Percentiles rank a stretch among this genome's conserved stretches.
Evolutionary conservation across 1,284 basidiomycete genomes (phyloP).

Genomic region (Boletellus deceptivus): DNA sequence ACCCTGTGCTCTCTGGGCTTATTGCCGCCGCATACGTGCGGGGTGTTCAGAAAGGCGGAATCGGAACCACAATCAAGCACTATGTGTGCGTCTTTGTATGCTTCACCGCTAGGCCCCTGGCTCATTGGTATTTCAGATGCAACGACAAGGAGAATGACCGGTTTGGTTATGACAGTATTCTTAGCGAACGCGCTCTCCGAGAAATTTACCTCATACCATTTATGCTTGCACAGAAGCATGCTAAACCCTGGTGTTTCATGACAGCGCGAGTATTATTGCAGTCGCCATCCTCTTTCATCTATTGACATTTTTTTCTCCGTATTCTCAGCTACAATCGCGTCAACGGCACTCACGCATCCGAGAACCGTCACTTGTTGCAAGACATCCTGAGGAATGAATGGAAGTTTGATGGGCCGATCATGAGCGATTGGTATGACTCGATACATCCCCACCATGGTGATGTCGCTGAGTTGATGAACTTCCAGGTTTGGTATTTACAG

Average conservation of each 20-base stretch:
- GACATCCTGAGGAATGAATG: slow-evolving; percentile 75
- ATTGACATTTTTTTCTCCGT: slow-evolving; percentile 2
- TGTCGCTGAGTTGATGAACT: neutral
- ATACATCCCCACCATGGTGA: neutral
- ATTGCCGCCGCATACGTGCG: slow-evolving; percentile 72
- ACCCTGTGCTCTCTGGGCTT: slow-evolving; percentile 70
- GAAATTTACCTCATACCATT: slow-evolving; percentile 85
- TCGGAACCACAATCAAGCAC: slow-evolving; percentile 73
- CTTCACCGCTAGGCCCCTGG: neutral
- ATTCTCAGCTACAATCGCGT: slow-evolving; percentile 59
- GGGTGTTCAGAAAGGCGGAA: slow-evolving; percentile 69
- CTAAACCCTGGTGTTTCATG: slow-evolving; percentile 71
- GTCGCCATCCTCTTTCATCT: neutral
- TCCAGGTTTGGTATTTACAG: slow-evolving; percentile 68
- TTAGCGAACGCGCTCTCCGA: slow-evolving; percentile 67
- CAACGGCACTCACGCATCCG: slow-evolving; percentile 70
- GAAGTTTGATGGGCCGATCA: slow-evolving; percentile 67
- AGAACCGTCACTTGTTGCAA: slow-evolving; percentile 60
- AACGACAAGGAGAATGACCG: slow-evolving; percentile 77
- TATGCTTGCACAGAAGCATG: slow-evolving; percentile 75
- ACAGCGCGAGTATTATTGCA: slow-evolving; percentile 51
- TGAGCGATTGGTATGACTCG: slow-evolving; percentile 72
- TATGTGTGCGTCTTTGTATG: slow-evolving; percentile 47
- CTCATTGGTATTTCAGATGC: slow-evolving; percentile 36
- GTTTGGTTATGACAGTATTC: slow-evolving; percentile 58